Conservation (phyloP, 306 rosid species). For the Cercis canadensis region DNA sequence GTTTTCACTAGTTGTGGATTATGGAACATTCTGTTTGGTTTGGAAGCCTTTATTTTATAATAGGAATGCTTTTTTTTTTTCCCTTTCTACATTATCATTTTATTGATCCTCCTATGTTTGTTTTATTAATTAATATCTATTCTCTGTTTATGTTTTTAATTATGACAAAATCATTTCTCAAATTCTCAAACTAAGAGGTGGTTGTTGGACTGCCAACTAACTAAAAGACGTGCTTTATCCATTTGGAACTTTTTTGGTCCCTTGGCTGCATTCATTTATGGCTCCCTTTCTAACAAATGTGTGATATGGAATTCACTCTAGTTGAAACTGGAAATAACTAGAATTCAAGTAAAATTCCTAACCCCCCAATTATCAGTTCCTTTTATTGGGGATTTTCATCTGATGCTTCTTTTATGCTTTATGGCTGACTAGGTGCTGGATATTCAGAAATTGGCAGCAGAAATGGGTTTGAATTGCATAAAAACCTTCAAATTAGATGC, state of each 20-base stretch:
- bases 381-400: slow-evolving; percentile 4
- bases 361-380: neutral
- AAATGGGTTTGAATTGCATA: slow-evolving; percentile 89
- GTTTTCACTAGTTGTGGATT: too few relatives aligned
- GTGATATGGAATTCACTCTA: neutral
- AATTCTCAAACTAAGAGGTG: too few relatives aligned
- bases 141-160: too few relatives aligned
- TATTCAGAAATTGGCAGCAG: slow-evolving; percentile 88
- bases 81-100: too few relatives aligned
- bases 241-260: too few relatives aligned
- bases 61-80: neutral
- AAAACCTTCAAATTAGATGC: slow-evolving; percentile 78
- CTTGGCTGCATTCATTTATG: too few relatives aligned
- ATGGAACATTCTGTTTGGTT: too few relatives aligned
- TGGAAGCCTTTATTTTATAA: neutral
- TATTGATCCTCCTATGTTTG: too few relatives aligned
- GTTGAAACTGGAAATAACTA: neutral
- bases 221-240: too few relatives aligned
- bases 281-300: neutral
- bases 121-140: too few relatives aligned
- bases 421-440: slow-evolving; percentile 67
- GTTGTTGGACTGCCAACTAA: too few relatives aligned
- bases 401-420: slow-evolving; percentile 8
- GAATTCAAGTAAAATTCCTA: neutral
- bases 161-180: too few relatives aligned